Evolutionary conservation across 2,329 filamentous ascomycete species (phyloP), one percentile per base, ranked within the genome.

Genomic region (Stemphylium vesicarium): DNA sequence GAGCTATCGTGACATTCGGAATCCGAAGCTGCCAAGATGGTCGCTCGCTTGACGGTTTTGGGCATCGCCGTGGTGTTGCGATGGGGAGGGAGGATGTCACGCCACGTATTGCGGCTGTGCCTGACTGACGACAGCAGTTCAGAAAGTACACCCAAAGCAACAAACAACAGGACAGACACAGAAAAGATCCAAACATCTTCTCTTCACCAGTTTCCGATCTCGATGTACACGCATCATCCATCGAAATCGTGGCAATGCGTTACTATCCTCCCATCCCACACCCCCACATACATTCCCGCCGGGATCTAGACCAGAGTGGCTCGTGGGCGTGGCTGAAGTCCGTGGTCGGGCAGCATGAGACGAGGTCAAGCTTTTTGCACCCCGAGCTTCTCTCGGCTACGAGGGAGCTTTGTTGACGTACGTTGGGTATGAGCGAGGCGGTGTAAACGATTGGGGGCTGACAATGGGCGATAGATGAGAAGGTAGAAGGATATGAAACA

Each of bases 261-360:
- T 36, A 40, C 32, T 36, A 33, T 39, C 26, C 31, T 40, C 48
- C n/a, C 33, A 40, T 48, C 9, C 47, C 47, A 31, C 38, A 31
- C 3, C 36, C 42, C 16, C 50, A 49, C 31, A 18, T 31, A 29
- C 37, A 43, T 3, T n/a, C 49, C 10, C 46, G 39, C 37, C 50
- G 39, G 15, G 44, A 40, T 36, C 32, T 49, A n/a, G 50, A 49
- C 33, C 46, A 35, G 20, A 24, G 38, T 53, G 50, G 50, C 44
- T 53, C 24, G 44, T 24, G 22, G 50, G 49, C 33, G 44, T 53
- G 16, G 50, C 50, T 41, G 50, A 53, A 18, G 50, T 49, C 12
- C 42, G 49, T 20, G 24, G 44, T 26, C 44, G 44, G 26, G 44
- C 44, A 37, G 50, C 38, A 31, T 53, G 32, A 53, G 26, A 35